phyloP scores from a whole-genome alignment of 257 asterid genomes.

The Linaria vulgaris region DNA sequence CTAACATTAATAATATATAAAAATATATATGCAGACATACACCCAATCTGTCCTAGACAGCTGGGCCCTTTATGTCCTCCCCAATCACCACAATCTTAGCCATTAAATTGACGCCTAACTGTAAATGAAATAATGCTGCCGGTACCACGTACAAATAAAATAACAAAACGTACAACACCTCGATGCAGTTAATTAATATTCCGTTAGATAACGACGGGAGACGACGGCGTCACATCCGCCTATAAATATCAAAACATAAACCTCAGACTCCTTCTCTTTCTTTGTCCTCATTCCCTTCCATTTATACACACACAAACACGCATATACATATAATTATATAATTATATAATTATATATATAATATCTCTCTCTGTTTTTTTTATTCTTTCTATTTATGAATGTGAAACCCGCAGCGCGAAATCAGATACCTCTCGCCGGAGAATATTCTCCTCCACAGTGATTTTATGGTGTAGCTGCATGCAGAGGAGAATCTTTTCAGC shows the following conservation, averaged over 20 bases:
- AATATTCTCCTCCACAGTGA: constrained; percentile 9
- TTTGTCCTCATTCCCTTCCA: constrained; percentile 45
- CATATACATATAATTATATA: not conserved
- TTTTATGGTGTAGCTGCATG: constrained; percentile 26
- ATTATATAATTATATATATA: not conserved
- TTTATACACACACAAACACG: constrained; percentile 23
- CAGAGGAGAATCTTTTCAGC: constrained; percentile 19
- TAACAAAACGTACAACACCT: constrained; percentile 35
- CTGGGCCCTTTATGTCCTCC: constrained; percentile 65
- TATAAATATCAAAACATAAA: constrained; percentile 48
- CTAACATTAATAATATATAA: too few relatives aligned
- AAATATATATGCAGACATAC: too few relatives aligned
- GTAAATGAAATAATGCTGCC: constrained; percentile 25
- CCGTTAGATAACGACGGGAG: constrained; percentile 66
- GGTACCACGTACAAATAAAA: constrained; percentile 28
- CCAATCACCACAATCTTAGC: constrained; percentile 38
- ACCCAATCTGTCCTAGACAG: constrained; percentile 34
- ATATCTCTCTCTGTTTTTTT: not conserved
- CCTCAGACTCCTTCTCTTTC: constrained; percentile 37
- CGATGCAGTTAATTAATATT: not conserved
- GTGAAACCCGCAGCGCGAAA: constrained; percentile 34
- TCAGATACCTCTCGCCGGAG: constrained; percentile 34
- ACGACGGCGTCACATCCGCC: constrained; percentile 55
- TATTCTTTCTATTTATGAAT: constrained; percentile 19
- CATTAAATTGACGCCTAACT: constrained; percentile 31